Base-by-base conservation (phyloP, 1,139 yeast genomes). In the Debaryomyces robertsiae region DNA sequence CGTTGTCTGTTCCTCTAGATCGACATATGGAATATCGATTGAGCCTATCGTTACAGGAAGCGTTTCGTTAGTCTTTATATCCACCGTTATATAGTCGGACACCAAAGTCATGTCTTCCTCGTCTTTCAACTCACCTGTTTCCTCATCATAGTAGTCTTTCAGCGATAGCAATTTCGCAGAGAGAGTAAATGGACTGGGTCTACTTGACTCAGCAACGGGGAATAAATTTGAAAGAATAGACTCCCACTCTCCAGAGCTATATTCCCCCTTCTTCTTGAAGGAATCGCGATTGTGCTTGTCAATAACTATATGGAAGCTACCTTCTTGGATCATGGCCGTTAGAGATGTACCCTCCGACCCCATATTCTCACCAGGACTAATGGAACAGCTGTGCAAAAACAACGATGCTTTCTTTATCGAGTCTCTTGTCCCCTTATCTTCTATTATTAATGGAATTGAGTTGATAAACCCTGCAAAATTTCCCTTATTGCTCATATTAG, bases 11-110 rank as follows among this genome's bases (percentile, higher is more conserved):
- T 44, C 36, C 23, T 41, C 40, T 13, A 30, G 38, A 10, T 47
- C 51, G 14, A 42, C 23, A 29, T 48, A 42, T 17, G 46, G 49
- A 33, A 46, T 32, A 25, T 57, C 60, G 9, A 58, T 43, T 1
- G 58, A 48, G 0, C 65, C 69, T 6, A 63, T 43, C 0, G 63
- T 60, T 2, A 61, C 42, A 1, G 66, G 60, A 10, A 63, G 41
- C 36, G 47, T 53, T 2, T 55, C 56, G 4, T 38, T 40, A 4
- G 65, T 59, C 41, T 61, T 60, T 13, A 65, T 53, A 23, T 52
- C 48, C 16, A 62, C 32, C 0, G 46, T 40, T n/a, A 62, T 27
- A 4, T 31, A 22, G 3, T 45, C 46, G 5, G 43, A 40, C 11
- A 36, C 29, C 19, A 36, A 13, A 14, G 47, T 44, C 29, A 43